Evolutionary conservation across 139 green algal species (phyloP), one percentile per base, ranked within the genome.

Genomic region (Chlamydomonas asymmetrica): DNA sequence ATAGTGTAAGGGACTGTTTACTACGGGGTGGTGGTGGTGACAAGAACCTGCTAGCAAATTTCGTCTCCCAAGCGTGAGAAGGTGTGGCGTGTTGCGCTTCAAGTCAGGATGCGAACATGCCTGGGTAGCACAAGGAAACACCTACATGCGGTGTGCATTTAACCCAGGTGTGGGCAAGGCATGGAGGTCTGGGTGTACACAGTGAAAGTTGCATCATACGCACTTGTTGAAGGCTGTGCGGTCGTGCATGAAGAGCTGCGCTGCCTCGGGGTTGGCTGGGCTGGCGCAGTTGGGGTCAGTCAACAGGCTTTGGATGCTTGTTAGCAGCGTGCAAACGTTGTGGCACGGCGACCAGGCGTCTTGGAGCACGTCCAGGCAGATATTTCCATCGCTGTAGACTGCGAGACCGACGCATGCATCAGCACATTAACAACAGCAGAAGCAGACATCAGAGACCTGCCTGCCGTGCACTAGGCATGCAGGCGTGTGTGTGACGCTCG

Each of bases 361-460:
- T 57, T 98, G 93, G 38, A 98, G 92, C 66, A 96, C 94, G 81
- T 98, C 93, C 74, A 98, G 74, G 86, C 94, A 98, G 31, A 98
- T 75, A 22, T 84, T 97, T 35, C 94, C 94, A 79, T 98, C 94
- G 10, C 35, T 80, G 68, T 96, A 96, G 13, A 85, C 73, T 76
- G 71, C 71, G 49, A 74, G 43, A 6, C 31, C 18, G 61, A 49
- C 31, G 31, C 25, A 4, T 67, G 29, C 32, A 89, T 75, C 23
- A 48, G 52, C 9, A 59, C 27, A 32, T 5, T 27, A 50, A 27
- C 5, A n/a, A 20, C 39, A 50, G 9, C 54, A 20, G 52, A 22
- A 29, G 16, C 67, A 29, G 49, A 49, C 67, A 49, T 65, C n/a
- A n/a, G n/a, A n/a, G n/a, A n/a, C n/a, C n/a, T n/a, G n/a, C n/a